A percentile compares a stretch with the other conserved stretches of the same genome.
phyloP scores from a whole-genome alignment of 2,329 filamentous ascomycete species.

The Elsinoe necatrix region DNA sequence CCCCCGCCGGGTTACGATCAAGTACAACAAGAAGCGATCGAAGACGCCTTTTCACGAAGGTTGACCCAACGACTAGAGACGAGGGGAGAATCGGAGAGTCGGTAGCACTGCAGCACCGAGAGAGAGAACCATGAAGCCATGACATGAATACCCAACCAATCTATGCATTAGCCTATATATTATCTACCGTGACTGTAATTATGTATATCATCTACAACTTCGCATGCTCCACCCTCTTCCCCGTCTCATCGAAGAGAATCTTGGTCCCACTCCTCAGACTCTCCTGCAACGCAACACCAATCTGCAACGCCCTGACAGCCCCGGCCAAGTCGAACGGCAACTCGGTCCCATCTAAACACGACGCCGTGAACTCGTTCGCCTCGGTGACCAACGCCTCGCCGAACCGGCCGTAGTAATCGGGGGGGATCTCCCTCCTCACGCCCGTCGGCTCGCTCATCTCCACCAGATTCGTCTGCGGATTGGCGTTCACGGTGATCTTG shows the following conservation, averaged over 20 bases:
- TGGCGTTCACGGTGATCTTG: conserved; percentile 53
- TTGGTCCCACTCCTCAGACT: conserved; percentile 37
- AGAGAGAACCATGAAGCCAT: conserved; percentile 1
- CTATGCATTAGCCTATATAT: not conserved
- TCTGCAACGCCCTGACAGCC: conserved; percentile 52
- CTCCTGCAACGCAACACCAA: conserved; percentile 46
- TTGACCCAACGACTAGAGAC: conserved; percentile 19
- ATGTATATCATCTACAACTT: conserved; percentile 12
- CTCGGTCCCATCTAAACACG: conserved; percentile 47
- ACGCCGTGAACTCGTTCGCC: conserved; percentile 54
- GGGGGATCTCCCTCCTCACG: conserved; percentile 51
- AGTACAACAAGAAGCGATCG: conserved; percentile 71
- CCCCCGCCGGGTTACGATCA: conserved; percentile 90
- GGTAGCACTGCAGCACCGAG: not conserved
- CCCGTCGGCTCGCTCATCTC: conserved; percentile 47
- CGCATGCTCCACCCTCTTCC: conserved; percentile 36
- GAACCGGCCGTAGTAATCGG: conserved; percentile 56
- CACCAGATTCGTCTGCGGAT: conserved; percentile 49
- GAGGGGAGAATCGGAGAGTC: not conserved
- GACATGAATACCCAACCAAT: conserved; percentile 5
- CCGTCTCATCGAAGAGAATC: conserved; percentile 48
- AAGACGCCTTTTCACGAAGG: conserved; percentile 58
- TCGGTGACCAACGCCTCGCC: conserved; percentile 56
- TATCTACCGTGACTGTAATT: not conserved
- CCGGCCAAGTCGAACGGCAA: conserved; percentile 50